A percentile compares a stretch with the other conserved stretches of the same genome.
These are phyloP conservation scores for Syzygium syzygioides DNA, from an alignment of 441 rosid species.

Conservation along the genomic window DNA sequence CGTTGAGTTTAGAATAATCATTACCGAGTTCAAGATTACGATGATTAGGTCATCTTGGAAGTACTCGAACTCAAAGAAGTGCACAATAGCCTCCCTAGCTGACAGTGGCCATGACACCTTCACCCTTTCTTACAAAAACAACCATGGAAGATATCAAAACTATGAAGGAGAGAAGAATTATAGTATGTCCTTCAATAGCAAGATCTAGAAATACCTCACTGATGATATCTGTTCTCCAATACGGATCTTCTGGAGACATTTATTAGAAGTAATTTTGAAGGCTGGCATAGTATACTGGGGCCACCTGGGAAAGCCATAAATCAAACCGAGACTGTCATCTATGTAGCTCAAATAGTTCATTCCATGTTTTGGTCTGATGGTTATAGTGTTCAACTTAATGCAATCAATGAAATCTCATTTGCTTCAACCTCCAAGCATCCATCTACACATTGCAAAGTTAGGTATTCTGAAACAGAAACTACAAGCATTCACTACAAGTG, in stretches of 20 bases:
- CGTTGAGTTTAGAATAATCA: neutral
- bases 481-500: neutral
- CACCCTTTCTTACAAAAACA: conserved; percentile 85
- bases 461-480: neutral
- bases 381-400: neutral
- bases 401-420: neutral
- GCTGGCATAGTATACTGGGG: conserved; percentile 68
- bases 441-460: neutral
- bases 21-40: conserved; percentile 71
- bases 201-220: conserved; percentile 41
- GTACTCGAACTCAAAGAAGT: conserved; percentile 67
- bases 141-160: conserved; percentile 17
- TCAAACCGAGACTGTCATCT: neutral
- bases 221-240: conserved; percentile 70
- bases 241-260: conserved; percentile 56
- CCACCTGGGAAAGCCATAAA: conserved; percentile 54
- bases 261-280: conserved; percentile 42
- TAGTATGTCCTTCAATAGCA: neutral
- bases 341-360: neutral
- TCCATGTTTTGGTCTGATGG: neutral
- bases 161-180: neutral
- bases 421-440: neutral
- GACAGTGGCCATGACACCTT: conserved; percentile 91
- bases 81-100: conserved; percentile 71
- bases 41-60: conserved; percentile 68